Conservation (phyloP, 345 rosid species). For the Melastoma malabathricum region DNA sequence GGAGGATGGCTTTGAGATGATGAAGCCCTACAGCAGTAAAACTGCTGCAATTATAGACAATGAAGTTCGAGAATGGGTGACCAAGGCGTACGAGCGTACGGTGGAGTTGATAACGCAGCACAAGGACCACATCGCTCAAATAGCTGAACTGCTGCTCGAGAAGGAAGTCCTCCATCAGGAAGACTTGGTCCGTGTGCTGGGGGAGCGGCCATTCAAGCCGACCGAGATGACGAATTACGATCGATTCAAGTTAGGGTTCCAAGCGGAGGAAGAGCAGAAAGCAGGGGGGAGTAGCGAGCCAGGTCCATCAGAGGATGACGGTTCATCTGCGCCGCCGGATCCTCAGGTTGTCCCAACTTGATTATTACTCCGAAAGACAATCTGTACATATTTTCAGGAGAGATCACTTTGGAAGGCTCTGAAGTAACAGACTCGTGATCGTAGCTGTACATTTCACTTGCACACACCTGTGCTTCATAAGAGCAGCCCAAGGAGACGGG, state of each 20-base stretch:
- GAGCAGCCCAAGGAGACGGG: too few species aligned
- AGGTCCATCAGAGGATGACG: slow-evolving; percentile 32
- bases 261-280: slow-evolving; percentile 22
- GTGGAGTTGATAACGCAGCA: slow-evolving; percentile 55
- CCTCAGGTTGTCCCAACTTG: slow-evolving; percentile 60
- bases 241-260: slow-evolving; percentile 59
- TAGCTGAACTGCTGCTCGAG: slow-evolving; percentile 74
- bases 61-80: slow-evolving; percentile 89
- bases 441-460: too few species aligned
- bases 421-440: too few species aligned
- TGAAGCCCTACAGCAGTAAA: slow-evolving; percentile 84
- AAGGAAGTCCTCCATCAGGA: slow-evolving; percentile 88
- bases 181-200: slow-evolving; percentile 51
- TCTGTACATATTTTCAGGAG: too few species aligned
- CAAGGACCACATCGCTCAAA: slow-evolving; percentile 60
- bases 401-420: too few species aligned
- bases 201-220: slow-evolving; percentile 71
- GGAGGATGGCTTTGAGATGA: slow-evolving; percentile 59
- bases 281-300: slow-evolving; percentile 12
- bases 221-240: slow-evolving; percentile 64
- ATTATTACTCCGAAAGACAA: not conserved
- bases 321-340: slow-evolving; percentile 35
- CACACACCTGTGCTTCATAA: too few species aligned
- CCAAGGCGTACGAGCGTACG: slow-evolving; percentile 53
- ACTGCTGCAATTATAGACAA: slow-evolving; percentile 71